Conservation (phyloP, 2,329 filamentous ascomycete species). For the Ophiostoma montium region DNA sequence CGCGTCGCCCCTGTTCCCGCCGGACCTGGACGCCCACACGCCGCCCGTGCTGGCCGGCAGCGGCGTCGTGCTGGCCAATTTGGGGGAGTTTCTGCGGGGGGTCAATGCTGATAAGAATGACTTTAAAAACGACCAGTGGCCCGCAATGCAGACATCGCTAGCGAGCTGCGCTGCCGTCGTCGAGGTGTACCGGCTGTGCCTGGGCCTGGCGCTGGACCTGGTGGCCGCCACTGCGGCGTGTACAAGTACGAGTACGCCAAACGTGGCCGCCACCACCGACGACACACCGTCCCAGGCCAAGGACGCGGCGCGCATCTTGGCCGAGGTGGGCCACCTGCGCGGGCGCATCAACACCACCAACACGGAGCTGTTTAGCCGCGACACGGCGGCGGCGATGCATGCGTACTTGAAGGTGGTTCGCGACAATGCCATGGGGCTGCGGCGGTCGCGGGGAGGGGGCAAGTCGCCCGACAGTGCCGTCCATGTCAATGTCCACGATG, state of each 20-base stretch:
- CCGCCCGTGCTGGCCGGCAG: conserved; percentile 24
- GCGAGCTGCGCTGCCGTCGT: conserved; percentile 21
- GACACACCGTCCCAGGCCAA: conserved; percentile 11
- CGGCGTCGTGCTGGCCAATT: conserved; percentile 22
- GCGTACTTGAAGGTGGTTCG: conserved; percentile 57
- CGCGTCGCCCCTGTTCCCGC: conserved; percentile 18
- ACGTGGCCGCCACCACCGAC: no score
- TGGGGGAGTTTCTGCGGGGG: conserved; percentile 22
- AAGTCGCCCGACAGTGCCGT: neutral
- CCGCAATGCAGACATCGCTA: conserved; percentile 20
- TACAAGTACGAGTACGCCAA: no score
- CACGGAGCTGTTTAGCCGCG: conserved; percentile 46
- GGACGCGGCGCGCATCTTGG: conserved; percentile 22
- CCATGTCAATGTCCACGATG: neutral
- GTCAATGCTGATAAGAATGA: conserved; percentile 13
- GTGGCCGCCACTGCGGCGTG: conserved; percentile 21
- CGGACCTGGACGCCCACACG: conserved; percentile 22
- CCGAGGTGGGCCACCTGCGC: conserved; percentile 22
- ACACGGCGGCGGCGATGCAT: conserved; percentile 55
- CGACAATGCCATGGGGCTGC: conserved; percentile 34
- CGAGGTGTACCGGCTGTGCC: conserved; percentile 24
- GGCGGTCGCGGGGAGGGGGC: no score
- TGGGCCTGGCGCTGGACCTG: conserved; percentile 28
- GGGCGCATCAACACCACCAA: conserved; percentile 19
- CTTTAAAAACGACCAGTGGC: conserved; percentile 22